Percentiles rank a stretch among this genome's conserved stretches.
phyloP scores from a whole-genome alignment of 352 stramenopile genomes.

The Phytophthora nicotianae region DNA sequence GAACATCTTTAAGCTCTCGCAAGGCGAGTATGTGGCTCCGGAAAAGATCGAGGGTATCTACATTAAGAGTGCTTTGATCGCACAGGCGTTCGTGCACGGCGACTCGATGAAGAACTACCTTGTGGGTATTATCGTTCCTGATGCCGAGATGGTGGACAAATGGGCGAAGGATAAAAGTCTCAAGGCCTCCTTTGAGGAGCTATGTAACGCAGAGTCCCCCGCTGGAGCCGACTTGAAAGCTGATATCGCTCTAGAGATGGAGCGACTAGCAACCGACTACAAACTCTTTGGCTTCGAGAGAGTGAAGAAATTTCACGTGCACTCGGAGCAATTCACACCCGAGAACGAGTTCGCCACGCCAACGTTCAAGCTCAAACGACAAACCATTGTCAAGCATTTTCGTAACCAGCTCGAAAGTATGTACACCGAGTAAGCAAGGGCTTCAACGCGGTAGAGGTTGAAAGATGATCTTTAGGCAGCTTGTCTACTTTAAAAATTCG shows the following conservation, averaged over 20 bases:
- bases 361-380: slow-evolving; percentile 97
- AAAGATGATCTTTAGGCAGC: neutral
- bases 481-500: too few species aligned
- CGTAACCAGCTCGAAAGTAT: slow-evolving; percentile 77
- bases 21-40: slow-evolving; percentile 96
- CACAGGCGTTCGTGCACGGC: slow-evolving; percentile 95
- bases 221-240: slow-evolving; percentile 36
- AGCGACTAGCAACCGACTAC: slow-evolving; percentile 56
- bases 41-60: slow-evolving; percentile 98
- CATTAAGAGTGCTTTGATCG: slow-evolving; percentile 90
- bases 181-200: slow-evolving; percentile 31
- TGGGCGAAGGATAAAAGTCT: slow-evolving; percentile 70
- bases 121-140: slow-evolving; percentile 94
- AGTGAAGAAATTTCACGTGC: slow-evolving; percentile 87
- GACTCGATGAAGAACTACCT: slow-evolving; percentile 94
- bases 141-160: slow-evolving; percentile 85
- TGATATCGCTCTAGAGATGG: slow-evolving; percentile 82
- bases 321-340: slow-evolving; percentile 85
- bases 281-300: slow-evolving; percentile 94
- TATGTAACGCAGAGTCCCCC: slow-evolving; percentile 12
- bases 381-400: slow-evolving; percentile 89
- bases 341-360: slow-evolving; percentile 95
- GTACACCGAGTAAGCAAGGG: slow-evolving; percentile 53
- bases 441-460: neutral
- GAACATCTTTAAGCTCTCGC: slow-evolving; percentile 94